These are phyloP conservation scores for Debaryomyces maramus DNA, from an alignment of 805 yeast species.

Conservation along the genomic window DNA sequence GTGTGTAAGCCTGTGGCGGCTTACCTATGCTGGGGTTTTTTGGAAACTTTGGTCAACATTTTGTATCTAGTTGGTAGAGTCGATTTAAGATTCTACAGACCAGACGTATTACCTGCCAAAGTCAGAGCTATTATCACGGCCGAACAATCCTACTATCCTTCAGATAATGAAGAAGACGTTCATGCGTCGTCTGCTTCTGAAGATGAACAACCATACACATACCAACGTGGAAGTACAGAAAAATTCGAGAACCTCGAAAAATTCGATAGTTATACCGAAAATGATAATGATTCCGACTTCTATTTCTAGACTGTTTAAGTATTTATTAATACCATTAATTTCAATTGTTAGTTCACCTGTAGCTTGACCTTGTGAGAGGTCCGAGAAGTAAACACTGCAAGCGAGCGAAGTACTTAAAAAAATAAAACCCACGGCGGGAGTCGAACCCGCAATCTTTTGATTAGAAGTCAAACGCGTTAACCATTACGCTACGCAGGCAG, in stretches of 20 bases:
- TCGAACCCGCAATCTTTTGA: conserved; percentile 68
- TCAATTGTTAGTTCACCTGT: no score
- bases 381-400: not conserved
- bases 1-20: conserved; percentile 47
- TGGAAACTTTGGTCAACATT: conserved; percentile 56
- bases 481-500: conserved; percentile 56
- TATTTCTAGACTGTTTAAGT: conserved; percentile 15
- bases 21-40: conserved; percentile 66
- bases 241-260: no score
- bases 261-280: no score
- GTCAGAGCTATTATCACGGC: conserved; percentile 35
- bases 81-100: conserved; percentile 75
- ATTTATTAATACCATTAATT: not conserved
- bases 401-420: no score
- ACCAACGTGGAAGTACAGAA: no score
- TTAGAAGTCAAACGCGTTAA: conserved; percentile 68
- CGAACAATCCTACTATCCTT: conserved; percentile 26
- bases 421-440: conserved; percentile 47
- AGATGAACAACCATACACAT: no score
- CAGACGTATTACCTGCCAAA: conserved; percentile 48
- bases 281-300: conserved; percentile 24
- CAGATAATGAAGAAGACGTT: conserved; percentile 8
- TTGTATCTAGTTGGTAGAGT: conserved; percentile 59
- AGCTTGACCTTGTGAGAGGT: not conserved
- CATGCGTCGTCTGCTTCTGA: conserved; percentile 8